These are phyloP conservation scores for Pseudozyma sp. DNA, from an alignment of 1,284 basidiomycete genomes.

Conservation along the genomic window DNA sequence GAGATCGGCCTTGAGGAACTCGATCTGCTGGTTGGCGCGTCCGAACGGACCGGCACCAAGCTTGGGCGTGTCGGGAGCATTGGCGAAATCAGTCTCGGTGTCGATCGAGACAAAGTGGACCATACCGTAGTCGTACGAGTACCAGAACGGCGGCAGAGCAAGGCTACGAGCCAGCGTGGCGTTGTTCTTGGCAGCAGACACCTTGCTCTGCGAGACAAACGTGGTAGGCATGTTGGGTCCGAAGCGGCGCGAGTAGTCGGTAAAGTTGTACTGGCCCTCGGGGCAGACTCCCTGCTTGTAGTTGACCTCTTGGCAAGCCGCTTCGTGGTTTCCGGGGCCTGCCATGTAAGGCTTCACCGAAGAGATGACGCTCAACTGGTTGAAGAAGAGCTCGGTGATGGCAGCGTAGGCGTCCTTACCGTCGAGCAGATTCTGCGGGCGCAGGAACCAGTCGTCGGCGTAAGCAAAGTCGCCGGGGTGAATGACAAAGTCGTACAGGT, in stretches of 20 bases:
- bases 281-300: constrained; percentile 43
- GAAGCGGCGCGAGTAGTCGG: constrained; percentile 44
- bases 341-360: constrained; percentile 58
- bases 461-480: constrained; percentile 69
- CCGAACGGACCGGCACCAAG: constrained; percentile 36
- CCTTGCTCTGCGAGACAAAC: constrained; percentile 21
- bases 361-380: constrained; percentile 66
- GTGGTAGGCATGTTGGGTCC: constrained; percentile 46
- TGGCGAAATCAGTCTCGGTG: constrained; percentile 57
- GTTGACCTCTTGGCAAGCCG: constrained; percentile 21
- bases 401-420: constrained; percentile 42
- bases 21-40: constrained; percentile 35
- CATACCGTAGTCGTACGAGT: constrained; percentile 54
- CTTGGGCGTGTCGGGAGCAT: constrained; percentile 48
- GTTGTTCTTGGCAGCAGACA: constrained; percentile 12
- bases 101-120: constrained; percentile 56
- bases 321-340: constrained; percentile 58
- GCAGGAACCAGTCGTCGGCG: constrained; percentile 67
- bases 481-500: constrained; percentile 47
- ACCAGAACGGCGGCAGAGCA: constrained; percentile 49
- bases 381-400: constrained; percentile 68
- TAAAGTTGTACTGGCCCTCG: constrained; percentile 54
- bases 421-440: constrained; percentile 42
- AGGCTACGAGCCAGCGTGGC: constrained; percentile 15
- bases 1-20: constrained; percentile 65